These are phyloP conservation scores for Penicillium sp. DNA, from an alignment of 2,329 filamentous ascomycete genomes.

Conservation along the genomic window DNA sequence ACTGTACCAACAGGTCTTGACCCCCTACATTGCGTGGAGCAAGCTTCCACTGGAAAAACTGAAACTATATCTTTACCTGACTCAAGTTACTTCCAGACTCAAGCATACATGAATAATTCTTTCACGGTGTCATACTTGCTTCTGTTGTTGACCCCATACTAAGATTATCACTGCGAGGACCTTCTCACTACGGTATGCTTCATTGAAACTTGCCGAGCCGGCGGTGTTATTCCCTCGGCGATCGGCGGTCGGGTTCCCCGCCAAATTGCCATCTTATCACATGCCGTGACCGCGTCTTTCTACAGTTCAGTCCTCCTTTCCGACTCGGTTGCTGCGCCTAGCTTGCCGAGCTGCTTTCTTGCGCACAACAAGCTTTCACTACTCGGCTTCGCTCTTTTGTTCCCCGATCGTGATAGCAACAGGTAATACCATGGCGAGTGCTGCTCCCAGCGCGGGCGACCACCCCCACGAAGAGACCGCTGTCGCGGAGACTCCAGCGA, in stretches of 20 bases:
- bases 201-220: constrained; percentile 6
- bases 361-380: neutral
- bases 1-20: no score
- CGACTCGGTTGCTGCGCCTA: neutral
- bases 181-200: neutral
- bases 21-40: neutral
- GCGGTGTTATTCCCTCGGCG: constrained; percentile 20
- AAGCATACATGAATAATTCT: neutral
- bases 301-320: neutral
- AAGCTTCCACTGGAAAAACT: neutral
- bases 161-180: no score
- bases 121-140: neutral
- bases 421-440: neutral
- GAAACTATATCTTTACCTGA: neutral
- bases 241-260: constrained; percentile 33
- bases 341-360: neutral
- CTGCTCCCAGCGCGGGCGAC: constrained; percentile 4
- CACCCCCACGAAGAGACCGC: constrained; percentile 1
- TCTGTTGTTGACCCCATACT: neutral
- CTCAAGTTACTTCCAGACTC: neutral
- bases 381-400: neutral
- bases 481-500: neutral
- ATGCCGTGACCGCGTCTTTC: constrained; percentile 19
- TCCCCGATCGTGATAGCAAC: neutral
- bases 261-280: constrained; percentile 26